Evolutionary conservation across 2,329 filamentous ascomycete species (phyloP).

Genomic region (Epichloe aotearoae): DNA sequence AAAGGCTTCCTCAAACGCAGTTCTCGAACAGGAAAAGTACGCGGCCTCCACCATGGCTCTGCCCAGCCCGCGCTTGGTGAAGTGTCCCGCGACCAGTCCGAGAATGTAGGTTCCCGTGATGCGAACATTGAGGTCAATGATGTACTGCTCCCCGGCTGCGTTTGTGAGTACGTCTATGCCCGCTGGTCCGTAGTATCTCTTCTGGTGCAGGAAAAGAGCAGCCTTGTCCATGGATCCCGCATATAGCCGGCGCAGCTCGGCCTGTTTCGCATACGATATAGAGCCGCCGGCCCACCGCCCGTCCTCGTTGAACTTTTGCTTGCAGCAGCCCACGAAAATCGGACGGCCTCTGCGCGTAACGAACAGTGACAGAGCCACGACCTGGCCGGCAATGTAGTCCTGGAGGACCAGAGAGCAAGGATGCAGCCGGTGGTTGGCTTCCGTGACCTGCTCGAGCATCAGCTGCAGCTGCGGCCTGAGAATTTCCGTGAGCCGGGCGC

Average conservation of each 20-base stretch:
- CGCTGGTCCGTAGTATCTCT: conserved; percentile 3
- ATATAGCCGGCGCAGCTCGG: no score
- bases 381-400: conserved; percentile 1
- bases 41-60: not conserved
- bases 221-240: no score
- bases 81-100: conserved; percentile 3
- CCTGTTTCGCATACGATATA: no score
- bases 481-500: no score
- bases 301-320: no score
- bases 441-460: not conserved
- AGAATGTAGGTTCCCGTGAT: conserved; percentile 1
- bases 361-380: not conserved
- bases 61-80: conserved; percentile 1
- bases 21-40: conserved; percentile 3
- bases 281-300: no score
- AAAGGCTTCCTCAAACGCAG: conserved; percentile 2
- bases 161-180: conserved; percentile 4
- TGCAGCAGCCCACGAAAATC: no score
- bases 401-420: conserved; percentile 3
- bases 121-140: conserved; percentile 5
- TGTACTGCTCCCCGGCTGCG: not conserved
- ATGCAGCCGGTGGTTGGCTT: not conserved
- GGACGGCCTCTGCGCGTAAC: no score
- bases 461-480: no score
- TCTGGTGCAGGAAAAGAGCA: not conserved